Percentiles rank a stretch among this genome's conserved stretches.
These are phyloP conservation scores for Lactifluus piperatus DNA, from an alignment of 768 basidiomycete species.

Conservation along the genomic window DNA sequence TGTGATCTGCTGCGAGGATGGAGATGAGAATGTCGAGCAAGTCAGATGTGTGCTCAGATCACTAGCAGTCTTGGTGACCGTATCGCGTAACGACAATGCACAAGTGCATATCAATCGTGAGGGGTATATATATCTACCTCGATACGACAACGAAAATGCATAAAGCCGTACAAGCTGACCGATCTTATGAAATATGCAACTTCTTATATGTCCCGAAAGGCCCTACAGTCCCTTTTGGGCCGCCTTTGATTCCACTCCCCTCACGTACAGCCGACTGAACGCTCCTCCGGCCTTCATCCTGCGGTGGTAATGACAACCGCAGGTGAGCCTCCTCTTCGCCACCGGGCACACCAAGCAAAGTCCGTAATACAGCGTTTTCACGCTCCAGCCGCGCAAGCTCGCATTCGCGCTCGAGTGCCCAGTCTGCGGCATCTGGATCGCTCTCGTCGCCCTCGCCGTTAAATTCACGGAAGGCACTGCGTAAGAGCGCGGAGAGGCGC, in stretches of 20 bases:
- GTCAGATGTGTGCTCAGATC: background rate
- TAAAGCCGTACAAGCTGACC: background rate
- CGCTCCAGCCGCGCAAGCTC: conserved; percentile 81
- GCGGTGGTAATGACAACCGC: conserved; percentile 1
- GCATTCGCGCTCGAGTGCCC: conserved; percentile 81
- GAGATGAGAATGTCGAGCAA: background rate
- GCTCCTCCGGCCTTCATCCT: conserved; percentile 19
- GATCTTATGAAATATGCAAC: conserved; percentile 5
- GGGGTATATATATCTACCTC: background rate
- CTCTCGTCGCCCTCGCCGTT: conserved; percentile 47
- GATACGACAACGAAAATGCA: background rate
- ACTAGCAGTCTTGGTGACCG: background rate
- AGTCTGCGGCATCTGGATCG: conserved; percentile 41
- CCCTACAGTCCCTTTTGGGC: conserved; percentile 21
- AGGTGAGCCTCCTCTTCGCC: conserved; percentile 10
- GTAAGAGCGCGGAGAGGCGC: conserved; percentile 60
- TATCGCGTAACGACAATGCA: background rate
- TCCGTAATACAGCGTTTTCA: conserved; percentile 78
- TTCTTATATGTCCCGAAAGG: conserved; percentile 21
- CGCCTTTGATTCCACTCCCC: conserved; percentile 9
- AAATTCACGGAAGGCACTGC: conserved; percentile 58
- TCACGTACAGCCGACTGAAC: conserved; percentile 13
- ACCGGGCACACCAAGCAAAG: conserved; percentile 50
- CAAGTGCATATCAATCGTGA: background rate
- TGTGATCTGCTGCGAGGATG: background rate